Evolutionary conservation across 2,329 filamentous ascomycete species (phyloP), one percentile per base, ranked within the genome.

Genomic region (Talaromyces verruculosus): DNA sequence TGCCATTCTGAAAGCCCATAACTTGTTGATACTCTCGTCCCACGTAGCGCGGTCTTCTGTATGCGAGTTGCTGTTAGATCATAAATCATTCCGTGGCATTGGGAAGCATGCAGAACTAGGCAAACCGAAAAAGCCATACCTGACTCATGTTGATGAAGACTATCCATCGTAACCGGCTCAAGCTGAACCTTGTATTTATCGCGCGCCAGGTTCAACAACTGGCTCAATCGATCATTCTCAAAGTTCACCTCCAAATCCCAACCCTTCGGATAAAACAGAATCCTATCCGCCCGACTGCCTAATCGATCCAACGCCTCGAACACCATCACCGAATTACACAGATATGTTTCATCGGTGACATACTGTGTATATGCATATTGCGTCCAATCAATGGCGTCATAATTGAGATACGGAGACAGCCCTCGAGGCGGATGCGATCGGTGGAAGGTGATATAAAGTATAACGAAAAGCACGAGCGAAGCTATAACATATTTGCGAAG

Each of bases 1-100:
- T 0, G 85, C 86, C 62, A 90, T 86, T 66, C 88, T 88, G 73
- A 91, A 91, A 1, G 88, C 87, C 22, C 89, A 82, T 39, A 91
- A 83, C 73, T 92, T 91, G 25, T 88, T 89, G 70, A 87, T 87
- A 2, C 85, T 87, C 41, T 85, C 84, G 65, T 87, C 84, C 88
- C 87, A 90, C 1, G 86, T 87, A 19, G 69, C 75, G 68, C 15
- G 75, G 68, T 39, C 70, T 68, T 72, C 67, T 69, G 55, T 61
- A 15, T 28, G n/a, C 11, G 1, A 57, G 33, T 17, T 17, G 28
- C 13, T 30, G 58, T 67, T 10, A 67, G 62, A 43, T 28, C 11
- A 17, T 17, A 17, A 5, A 19, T 5, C n/a, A 35, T 35, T 60
- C 37, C 7, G 17, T 1, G 41, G 25, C 5, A 8, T 43, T 5